Conservation (phyloP, 129 eudicot genomes). For the Scalesia atractyloides region DNA sequence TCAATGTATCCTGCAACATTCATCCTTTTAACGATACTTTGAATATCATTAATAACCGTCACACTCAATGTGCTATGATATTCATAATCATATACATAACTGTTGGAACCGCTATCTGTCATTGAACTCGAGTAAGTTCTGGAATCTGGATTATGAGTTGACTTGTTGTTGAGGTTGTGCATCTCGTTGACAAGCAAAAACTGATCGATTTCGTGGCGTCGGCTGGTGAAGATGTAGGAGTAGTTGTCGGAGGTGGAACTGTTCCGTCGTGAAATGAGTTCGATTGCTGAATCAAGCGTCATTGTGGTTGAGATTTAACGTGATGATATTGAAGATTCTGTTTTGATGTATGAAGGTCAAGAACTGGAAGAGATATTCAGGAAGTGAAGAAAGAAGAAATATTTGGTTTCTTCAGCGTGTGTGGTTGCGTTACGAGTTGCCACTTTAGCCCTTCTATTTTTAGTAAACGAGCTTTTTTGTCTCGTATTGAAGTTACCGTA, state of each 20-base stretch:
- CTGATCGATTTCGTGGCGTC: neutral
- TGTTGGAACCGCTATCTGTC: conserved; percentile 1
- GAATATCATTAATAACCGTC: conserved; percentile 2
- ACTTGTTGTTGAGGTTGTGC: conserved; percentile 1
- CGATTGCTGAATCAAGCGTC: neutral
- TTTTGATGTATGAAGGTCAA: neutral
- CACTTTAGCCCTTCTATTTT: neutral
- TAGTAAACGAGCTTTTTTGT: neutral
- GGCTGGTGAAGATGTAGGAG: neutral
- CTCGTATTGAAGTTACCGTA: neutral
- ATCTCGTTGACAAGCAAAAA: conserved; percentile 1
- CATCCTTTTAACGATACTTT: conserved; percentile 2
- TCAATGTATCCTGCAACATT: neutral
- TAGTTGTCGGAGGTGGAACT: neutral
- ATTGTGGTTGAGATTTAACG: neutral
- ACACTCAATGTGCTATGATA: neutral
- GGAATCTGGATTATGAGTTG: neutral
- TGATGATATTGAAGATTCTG: neutral
- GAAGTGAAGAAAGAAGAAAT: neutral
- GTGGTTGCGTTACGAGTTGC: neutral
- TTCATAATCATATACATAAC: conserved; percentile 7
- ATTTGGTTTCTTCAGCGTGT: neutral
- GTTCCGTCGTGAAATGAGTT: neutral
- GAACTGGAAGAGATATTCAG: neutral
- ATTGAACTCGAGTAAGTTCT: conserved; percentile 2